phyloP scores from a whole-genome alignment of 148 eudicot species.

The Silene latifolia region DNA sequence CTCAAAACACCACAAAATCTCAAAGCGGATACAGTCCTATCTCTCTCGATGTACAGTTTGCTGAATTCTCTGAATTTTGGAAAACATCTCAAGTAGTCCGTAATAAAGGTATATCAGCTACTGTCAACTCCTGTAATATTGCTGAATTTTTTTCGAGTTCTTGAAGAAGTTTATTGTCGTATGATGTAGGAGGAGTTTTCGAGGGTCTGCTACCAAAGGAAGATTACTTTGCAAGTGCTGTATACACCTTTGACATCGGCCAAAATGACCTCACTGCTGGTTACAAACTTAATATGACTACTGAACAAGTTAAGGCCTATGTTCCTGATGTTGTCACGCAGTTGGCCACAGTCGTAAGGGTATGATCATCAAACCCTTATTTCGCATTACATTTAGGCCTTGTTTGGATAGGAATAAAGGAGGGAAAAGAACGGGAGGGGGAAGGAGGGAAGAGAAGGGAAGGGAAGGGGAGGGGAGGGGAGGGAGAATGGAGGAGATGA shows the following conservation, averaged over 20 bases:
- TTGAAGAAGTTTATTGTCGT: not conserved
- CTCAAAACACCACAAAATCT: slow-evolving; percentile 34
- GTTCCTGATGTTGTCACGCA: slow-evolving; percentile 39
- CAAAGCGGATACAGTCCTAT: slow-evolving; percentile 38
- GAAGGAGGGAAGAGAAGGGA: too few relatives aligned
- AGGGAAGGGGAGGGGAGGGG: too few relatives aligned
- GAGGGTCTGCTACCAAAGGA: slow-evolving; percentile 32
- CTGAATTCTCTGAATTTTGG: slow-evolving; percentile 30
- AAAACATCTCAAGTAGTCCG: slow-evolving; percentile 22
- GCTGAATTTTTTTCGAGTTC: not conserved
- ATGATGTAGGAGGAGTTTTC: slow-evolving; percentile 30
- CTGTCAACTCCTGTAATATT: too few relatives aligned
- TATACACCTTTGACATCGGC: slow-evolving; percentile 47
- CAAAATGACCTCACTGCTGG: slow-evolving; percentile 45
- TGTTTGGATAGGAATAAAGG: too few relatives aligned
- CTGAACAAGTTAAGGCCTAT: slow-evolving; percentile 29
- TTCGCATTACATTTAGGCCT: too few relatives aligned
- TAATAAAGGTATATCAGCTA: slow-evolving; percentile 22
- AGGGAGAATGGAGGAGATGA: too few relatives aligned
- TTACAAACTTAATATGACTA: slow-evolving; percentile 28
- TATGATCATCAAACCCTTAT: slow-evolving; percentile 1
- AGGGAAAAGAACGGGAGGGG: too few relatives aligned
- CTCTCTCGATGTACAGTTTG: slow-evolving; percentile 33
- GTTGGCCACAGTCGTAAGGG: slow-evolving; percentile 32
- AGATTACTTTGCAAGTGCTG: slow-evolving; percentile 33